Evolutionary conservation across 73 alveolate genomes (phyloP).

Genomic region (Paramecium primaurelia): DNA sequence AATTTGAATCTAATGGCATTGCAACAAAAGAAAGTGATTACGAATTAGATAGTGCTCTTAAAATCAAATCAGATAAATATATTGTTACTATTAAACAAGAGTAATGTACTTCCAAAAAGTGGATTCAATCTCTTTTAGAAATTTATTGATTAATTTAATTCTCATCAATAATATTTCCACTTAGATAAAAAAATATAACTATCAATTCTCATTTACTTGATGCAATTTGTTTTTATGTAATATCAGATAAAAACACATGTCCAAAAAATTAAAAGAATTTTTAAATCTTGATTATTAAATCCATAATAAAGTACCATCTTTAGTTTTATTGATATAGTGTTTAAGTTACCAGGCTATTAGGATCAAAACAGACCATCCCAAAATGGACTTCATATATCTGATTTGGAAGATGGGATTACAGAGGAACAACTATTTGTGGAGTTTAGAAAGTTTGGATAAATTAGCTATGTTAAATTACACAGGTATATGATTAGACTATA

Average conservation of each 20-base stretch:
- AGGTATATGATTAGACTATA: not conserved
- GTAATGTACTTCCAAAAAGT: not conserved
- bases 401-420: constrained; percentile 37
- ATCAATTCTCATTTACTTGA: not conserved
- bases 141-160: not conserved
- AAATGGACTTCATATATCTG: constrained; percentile 19
- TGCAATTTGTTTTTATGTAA: not conserved
- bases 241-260: not conserved
- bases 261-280: not conserved
- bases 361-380: not conserved
- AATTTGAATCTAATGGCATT: not conserved
- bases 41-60: not conserved
- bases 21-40: not conserved
- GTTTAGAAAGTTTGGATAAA: constrained; percentile 22
- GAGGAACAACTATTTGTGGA: constrained; percentile 32
- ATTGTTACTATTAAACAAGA: not conserved
- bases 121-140: not conserved
- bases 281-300: not conserved
- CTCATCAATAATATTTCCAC: not conserved
- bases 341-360: not conserved
- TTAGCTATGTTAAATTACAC: constrained; percentile 33
- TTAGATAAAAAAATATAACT: not conserved
- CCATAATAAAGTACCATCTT: not conserved
- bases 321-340: not conserved
- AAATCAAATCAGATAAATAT: not conserved